phyloP scores from a whole-genome alignment of 2,329 filamentous ascomycete species.

The Salinomyces thailandicus region DNA sequence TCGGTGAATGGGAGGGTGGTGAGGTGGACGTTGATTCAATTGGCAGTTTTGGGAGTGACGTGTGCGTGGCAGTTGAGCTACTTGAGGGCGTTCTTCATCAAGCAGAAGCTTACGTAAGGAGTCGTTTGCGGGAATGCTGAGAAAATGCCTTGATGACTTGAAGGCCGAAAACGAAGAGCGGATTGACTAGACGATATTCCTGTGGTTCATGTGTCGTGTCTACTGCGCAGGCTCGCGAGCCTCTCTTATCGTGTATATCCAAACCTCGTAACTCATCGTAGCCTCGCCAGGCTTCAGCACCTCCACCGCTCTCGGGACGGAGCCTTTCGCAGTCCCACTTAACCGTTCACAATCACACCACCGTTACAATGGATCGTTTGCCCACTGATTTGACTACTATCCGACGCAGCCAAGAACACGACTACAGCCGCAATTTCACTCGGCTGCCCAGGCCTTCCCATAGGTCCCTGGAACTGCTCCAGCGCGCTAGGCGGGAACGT shows the following conservation, averaged over 20 bases:
- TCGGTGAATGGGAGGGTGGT: conserved; percentile 83
- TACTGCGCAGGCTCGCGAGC: too few relatives aligned
- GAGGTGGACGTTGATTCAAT: conserved; percentile 85
- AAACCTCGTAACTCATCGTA: not conserved
- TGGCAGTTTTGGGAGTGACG: conserved; percentile 71
- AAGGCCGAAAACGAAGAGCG: too few relatives aligned
- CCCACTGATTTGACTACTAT: conserved; percentile 64
- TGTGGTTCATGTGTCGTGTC: too few relatives aligned
- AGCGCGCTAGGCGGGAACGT: conserved; percentile 63
- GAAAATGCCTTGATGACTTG: too few relatives aligned
- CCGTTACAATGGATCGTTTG: conserved; percentile 59
- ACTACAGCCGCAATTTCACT: conserved; percentile 74
- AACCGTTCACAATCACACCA: conserved; percentile 44
- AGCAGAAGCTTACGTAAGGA: conserved; percentile 88
- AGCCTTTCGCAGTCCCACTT: not conserved
- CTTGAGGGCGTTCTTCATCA: conserved; percentile 96
- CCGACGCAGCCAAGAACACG: conserved; percentile 66
- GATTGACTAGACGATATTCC: too few relatives aligned
- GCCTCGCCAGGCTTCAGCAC: not conserved
- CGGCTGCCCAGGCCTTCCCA: conserved; percentile 68
- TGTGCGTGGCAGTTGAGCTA: conserved; percentile 97
- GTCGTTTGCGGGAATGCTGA: too few relatives aligned
- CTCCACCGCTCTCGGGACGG: not conserved
- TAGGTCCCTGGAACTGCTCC: conserved; percentile 61
- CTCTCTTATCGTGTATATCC: too few relatives aligned